Percentiles rank a stretch among this genome's conserved stretches.
These are phyloP conservation scores for Arthroderma uncinatum DNA, from an alignment of 2,329 filamentous ascomycete genomes.

Conservation along the genomic window DNA sequence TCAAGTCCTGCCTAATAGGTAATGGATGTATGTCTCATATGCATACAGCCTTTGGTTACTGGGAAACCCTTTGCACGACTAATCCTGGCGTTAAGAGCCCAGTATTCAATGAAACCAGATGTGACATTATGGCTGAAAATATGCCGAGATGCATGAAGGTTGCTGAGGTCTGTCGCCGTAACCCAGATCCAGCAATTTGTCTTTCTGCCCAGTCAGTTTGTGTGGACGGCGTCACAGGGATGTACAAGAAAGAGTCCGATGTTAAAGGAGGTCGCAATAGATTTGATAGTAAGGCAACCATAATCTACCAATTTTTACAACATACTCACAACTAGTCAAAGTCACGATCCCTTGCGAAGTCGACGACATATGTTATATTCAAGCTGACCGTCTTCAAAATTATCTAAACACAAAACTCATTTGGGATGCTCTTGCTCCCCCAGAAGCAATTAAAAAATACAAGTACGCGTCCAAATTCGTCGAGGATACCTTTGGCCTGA, in stretches of 20 bases:
- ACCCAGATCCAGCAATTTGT: constrained; percentile 36
- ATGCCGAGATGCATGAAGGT: constrained; percentile 36
- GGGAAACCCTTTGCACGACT: constrained; percentile 37
- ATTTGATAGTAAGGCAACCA: constrained; percentile 28
- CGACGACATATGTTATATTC: constrained; percentile 13
- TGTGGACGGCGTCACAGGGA: constrained; percentile 28
- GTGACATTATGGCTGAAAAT: constrained; percentile 32
- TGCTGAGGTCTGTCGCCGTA: constrained; percentile 27
- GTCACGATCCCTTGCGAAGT: background rate
- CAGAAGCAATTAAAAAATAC: constrained; percentile 25
- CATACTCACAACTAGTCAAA: background rate
- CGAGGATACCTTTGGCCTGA: background rate
- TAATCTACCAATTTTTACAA: background rate
- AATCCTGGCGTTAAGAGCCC: constrained; percentile 28
- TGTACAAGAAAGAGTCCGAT: constrained; percentile 34
- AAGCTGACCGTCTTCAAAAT: constrained; percentile 21
- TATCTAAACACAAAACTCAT: constrained; percentile 28
- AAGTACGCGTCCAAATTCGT: constrained; percentile 13
- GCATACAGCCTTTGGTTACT: constrained; percentile 33
- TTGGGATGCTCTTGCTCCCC: constrained; percentile 25
- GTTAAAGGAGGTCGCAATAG: constrained; percentile 31
- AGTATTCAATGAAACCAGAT: background rate
- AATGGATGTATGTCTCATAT: constrained; percentile 35
- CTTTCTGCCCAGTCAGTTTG: constrained; percentile 28
- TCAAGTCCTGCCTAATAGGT: constrained; percentile 36